Evolutionary conservation across 1,284 basidiomycete species (phyloP), one percentile per base, ranked within the genome.

Genomic region (Fomitiporia mediterranea): DNA sequence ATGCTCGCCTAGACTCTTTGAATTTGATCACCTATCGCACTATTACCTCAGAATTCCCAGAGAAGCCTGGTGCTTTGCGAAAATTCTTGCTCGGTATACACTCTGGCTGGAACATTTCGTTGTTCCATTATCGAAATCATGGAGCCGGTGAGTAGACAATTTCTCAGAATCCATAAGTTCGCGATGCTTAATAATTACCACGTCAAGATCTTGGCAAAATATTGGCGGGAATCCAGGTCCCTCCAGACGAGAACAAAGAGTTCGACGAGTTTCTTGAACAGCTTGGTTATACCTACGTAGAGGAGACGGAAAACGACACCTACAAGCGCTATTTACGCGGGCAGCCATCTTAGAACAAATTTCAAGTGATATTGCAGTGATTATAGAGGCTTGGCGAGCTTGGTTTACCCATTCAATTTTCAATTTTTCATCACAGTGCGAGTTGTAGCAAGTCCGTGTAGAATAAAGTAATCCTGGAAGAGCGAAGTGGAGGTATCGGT

Each of bases 111-210:
- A 98, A 97, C 71, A 92, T 99, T 53, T 90, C 92, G 0, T 71
- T 99, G 60, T 99, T 98, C 76, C 97, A 99, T 70, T 99, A 99
- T 72, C 81, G 96, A 57, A 98, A 98, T 69, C 95, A 99, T 64
- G 96, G 96, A 30, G 94, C 89, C 65, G 93, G 93, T 91, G 65
- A 60, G 83, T 75, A 6, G 2, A 59, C n/a, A n/a, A n/a, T n/a
- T n/a, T n/a, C n/a, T n/a, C n/a, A n/a, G n/a, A n/a, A n/a, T n/a
- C n/a, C n/a, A n/a, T n/a, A n/a, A n/a, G n/a, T n/a, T n/a, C n/a
- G n/a, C n/a, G n/a, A 58, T 42, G 52, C 27, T 32, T 28, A 19
- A 42, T n/a, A 51, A 38, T 27, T 17, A 21, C 38, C 25, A 51
- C 60, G 60, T 42, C 38, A 38, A 39, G 94, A 98, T 67, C 77